These are phyloP conservation scores for Boletus subcaerulescens DNA, from an alignment of 768 basidiomycete genomes.

Conservation along the genomic window DNA sequence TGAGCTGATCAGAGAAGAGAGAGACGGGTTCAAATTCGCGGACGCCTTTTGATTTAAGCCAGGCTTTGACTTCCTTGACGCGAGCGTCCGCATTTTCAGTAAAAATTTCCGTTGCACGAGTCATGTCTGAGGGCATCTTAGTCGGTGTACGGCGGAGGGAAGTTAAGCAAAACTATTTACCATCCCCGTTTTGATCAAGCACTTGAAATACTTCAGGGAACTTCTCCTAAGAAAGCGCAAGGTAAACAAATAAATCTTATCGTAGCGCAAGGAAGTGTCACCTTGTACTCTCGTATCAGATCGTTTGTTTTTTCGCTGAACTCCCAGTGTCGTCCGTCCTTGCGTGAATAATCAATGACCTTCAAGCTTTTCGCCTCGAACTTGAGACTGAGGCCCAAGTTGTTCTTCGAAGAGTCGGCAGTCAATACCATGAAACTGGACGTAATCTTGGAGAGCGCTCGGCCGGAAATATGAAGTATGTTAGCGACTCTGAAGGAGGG, in stretches of 20 bases:
- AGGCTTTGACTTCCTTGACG: conserved; percentile 74
- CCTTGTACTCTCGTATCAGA: conserved; percentile 83
- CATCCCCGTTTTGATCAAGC: conserved; percentile 71
- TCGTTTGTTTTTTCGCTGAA: conserved; percentile 85
- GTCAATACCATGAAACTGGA: conserved; percentile 90
- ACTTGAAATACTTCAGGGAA: conserved; percentile 83
- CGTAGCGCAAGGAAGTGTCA: conserved; percentile 16
- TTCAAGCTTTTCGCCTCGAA: conserved; percentile 94
- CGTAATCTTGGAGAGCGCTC: conserved; percentile 85
- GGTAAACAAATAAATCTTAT: not conserved
- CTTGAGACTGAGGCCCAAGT: conserved; percentile 92
- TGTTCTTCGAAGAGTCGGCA: conserved; percentile 73
- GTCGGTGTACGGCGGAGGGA: not conserved
- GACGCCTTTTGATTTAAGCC: conserved; percentile 86
- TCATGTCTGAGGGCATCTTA: conserved; percentile 56
- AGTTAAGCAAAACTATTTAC: conserved; percentile 33
- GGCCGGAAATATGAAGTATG: conserved; percentile 67
- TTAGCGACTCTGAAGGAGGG: conserved; percentile 80
- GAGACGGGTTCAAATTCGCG: conserved; percentile 91
- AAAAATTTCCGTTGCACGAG: conserved; percentile 57
- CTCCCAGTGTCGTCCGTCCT: conserved; percentile 86
- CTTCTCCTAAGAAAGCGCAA: conserved; percentile 41
- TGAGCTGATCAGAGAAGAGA: conserved; percentile 86
- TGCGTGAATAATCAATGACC: conserved; percentile 88
- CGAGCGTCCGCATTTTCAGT: conserved; percentile 61